Evolutionary conservation across 129 eudicot genomes (phyloP).

Genomic region (Kitagawia praeruptora): DNA sequence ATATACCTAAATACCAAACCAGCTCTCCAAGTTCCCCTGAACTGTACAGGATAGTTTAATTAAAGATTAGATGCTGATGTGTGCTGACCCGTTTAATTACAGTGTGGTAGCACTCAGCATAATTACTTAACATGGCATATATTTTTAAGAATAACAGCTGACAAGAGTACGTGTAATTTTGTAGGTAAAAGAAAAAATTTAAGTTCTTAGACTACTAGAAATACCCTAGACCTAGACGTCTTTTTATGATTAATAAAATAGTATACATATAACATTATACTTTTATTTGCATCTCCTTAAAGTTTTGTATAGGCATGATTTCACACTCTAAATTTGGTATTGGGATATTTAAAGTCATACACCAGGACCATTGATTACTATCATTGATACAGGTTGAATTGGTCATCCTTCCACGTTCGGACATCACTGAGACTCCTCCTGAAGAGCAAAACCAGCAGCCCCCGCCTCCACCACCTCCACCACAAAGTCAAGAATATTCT

Average conservation of each 20-base stretch:
- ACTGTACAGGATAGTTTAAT: no score
- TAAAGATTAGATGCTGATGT: no score
- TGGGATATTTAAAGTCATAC: background rate
- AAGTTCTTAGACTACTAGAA: background rate
- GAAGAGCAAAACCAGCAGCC: slow-evolving; percentile 86
- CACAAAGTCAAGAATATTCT: slow-evolving; percentile 64
- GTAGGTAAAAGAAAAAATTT: no score
- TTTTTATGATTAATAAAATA: background rate
- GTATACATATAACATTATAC: background rate
- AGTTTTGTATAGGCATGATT: background rate
- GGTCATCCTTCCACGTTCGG: slow-evolving; percentile 94
- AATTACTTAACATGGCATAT: no score
- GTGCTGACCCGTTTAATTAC: no score
- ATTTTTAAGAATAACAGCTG: no score
- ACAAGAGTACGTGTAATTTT: no score
- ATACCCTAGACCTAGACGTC: background rate
- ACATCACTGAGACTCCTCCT: slow-evolving; percentile 76
- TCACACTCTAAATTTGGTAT: background rate
- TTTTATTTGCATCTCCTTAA: background rate
- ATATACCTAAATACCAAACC: background rate
- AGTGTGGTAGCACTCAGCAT: no score
- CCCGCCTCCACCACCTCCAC: slow-evolving; percentile 98
- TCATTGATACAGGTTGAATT: slow-evolving; percentile 66
- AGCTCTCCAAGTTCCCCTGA: background rate
- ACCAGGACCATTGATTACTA: background rate